phyloP scores from a whole-genome alignment of 257 asterid species.

The Handroanthus guayacan region DNA sequence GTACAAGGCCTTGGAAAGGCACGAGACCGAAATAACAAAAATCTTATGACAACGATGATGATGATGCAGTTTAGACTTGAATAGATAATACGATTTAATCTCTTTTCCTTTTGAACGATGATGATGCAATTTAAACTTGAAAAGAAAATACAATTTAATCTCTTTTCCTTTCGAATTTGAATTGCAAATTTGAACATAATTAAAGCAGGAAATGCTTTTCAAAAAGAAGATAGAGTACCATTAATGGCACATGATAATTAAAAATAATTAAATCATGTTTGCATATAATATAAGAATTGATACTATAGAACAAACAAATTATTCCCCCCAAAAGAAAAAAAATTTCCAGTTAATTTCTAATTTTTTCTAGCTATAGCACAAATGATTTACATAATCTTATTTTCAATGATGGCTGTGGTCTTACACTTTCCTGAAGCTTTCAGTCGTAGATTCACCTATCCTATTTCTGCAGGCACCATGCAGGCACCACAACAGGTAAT shows the following conservation, averaged over 20 bases:
- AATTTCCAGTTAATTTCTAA: neutral
- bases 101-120: too few relatives aligned
- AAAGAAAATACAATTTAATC: too few relatives aligned
- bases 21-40: too few relatives aligned
- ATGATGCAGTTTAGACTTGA: too few relatives aligned
- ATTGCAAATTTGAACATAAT: neutral
- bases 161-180: neutral
- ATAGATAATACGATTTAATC: too few relatives aligned
- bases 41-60: too few relatives aligned
- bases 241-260: neutral
- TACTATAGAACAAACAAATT: neutral
- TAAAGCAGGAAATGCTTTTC: neutral
- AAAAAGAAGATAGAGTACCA: slow-evolving; percentile 17
- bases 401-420: slow-evolving; percentile 17
- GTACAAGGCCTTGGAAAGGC: too few relatives aligned
- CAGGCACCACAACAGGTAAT: slow-evolving; percentile 34
- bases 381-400: slow-evolving; percentile 1
- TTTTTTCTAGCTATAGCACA: slow-evolving; percentile 7
- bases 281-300: neutral
- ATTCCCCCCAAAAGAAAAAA: neutral
- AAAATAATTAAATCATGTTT: neutral
- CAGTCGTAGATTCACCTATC: neutral
- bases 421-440: neutral
- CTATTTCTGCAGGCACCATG: neutral
- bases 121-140: too few relatives aligned